A percentile compares a stretch with the other conserved stretches of the same genome.
phyloP scores from a whole-genome alignment of 2,329 filamentous ascomycete genomes.

The Colletotrichum sidae region DNA sequence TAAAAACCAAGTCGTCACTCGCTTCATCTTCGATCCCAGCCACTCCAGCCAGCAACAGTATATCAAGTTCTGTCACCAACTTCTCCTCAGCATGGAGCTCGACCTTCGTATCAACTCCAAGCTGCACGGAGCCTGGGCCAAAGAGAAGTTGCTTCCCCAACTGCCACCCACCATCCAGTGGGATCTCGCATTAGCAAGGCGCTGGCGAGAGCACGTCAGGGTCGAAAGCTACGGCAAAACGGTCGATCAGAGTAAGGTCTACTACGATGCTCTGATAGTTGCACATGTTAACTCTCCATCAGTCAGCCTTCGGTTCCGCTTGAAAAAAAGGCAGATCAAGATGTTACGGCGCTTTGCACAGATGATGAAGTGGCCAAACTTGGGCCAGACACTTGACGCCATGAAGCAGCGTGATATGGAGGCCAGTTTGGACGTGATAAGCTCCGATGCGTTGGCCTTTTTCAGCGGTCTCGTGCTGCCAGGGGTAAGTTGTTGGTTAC shows the following conservation, averaged over 20 bases:
- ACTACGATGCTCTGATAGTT: neutral
- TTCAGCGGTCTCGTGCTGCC: conserved; percentile 80
- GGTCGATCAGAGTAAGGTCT: conserved; percentile 59
- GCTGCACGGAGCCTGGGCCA: conserved; percentile 71
- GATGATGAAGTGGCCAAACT: conserved; percentile 83
- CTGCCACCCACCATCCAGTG: conserved; percentile 79
- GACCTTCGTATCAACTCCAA: conserved; percentile 75
- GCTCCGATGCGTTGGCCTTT: conserved; percentile 81
- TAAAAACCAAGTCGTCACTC: conserved; percentile 79
- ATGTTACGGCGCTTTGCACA: conserved; percentile 76
- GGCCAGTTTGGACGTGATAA: conserved; percentile 67
- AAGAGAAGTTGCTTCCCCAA: conserved; percentile 71
- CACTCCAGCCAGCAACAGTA: conserved; percentile 68
- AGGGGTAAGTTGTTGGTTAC: conserved; percentile 60
- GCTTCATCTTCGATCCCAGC: conserved; percentile 75
- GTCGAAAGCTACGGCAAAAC: conserved; percentile 70
- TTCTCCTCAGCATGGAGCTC: conserved; percentile 79
- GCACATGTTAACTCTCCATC: conserved; percentile 9
- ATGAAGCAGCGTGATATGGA: conserved; percentile 71
- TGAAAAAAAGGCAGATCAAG: conserved; percentile 76
- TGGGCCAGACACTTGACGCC: conserved; percentile 71
- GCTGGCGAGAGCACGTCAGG: conserved; percentile 78
- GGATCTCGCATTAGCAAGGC: conserved; percentile 78
- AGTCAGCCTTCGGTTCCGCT: conserved; percentile 72
- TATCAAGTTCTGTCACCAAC: conserved; percentile 78